phyloP scores from a whole-genome alignment of 306 rosid species.

The Quercus ilex region DNA sequence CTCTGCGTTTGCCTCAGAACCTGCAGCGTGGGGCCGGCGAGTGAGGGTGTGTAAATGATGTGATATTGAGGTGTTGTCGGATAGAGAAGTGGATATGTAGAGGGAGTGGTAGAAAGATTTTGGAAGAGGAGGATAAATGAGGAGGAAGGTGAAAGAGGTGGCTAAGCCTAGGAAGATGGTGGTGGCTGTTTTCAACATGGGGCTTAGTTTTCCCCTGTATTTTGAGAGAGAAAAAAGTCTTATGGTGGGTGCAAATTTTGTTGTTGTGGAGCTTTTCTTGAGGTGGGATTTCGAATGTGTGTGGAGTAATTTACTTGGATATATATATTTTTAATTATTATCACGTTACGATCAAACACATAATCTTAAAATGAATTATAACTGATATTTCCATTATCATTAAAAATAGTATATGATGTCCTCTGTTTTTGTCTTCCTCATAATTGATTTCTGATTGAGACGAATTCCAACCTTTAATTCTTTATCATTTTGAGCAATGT shows the following conservation, averaged over 20 bases:
- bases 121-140: constrained; percentile 27
- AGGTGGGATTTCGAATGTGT: not conserved
- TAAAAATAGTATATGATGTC: too few relatives aligned
- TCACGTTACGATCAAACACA: too few relatives aligned
- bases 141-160: constrained; percentile 33
- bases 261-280: not conserved
- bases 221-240: not conserved
- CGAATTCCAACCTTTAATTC: not conserved
- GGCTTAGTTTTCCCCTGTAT: not conserved
- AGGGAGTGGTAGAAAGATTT: constrained; percentile 56
- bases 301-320: too few relatives aligned
- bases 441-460: not conserved
- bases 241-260: not conserved
- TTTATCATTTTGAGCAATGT: too few relatives aligned
- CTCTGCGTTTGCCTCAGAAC: constrained; percentile 56
- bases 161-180: constrained; percentile 32
- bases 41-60: constrained; percentile 53
- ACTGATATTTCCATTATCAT: too few relatives aligned
- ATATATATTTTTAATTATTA: too few relatives aligned
- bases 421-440: not conserved
- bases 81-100: constrained; percentile 44
- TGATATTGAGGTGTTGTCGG: constrained; percentile 50
- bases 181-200: constrained; percentile 31
- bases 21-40: constrained; percentile 57
- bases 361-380: too few relatives aligned